Evolutionary conservation across 176 grass and related monocot genomes (phyloP).

Genomic region (Triticum aestivum): IWGSC_CS_RefSeq_v2.1 NC_057806.1:364736705-364737204

Average conservation of each 20-base stretch:
- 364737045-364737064: not conserved
- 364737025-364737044: not conserved
- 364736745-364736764: not conserved
- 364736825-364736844: not conserved
- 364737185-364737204: constrained; percentile 41
- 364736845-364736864: not conserved
- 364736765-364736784: not conserved
- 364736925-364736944: not conserved
- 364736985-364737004: not conserved
- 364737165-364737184: constrained; percentile 39
- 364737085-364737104: constrained; percentile 1
- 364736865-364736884: not conserved
- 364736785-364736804: not conserved
- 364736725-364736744: not conserved
- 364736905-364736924: not conserved
- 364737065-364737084: not conserved
- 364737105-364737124: constrained; percentile 19
- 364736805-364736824: not conserved
- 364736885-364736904: constrained; percentile 27
- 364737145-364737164: constrained; percentile 37
- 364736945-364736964: not conserved
- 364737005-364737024: not conserved
- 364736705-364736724: not conserved
- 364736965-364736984: not conserved
- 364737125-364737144: constrained; percentile 32